phyloP scores from a whole-genome alignment of 2,329 filamentous ascomycete genomes.

The Fusarium gaditjirri region DNA sequence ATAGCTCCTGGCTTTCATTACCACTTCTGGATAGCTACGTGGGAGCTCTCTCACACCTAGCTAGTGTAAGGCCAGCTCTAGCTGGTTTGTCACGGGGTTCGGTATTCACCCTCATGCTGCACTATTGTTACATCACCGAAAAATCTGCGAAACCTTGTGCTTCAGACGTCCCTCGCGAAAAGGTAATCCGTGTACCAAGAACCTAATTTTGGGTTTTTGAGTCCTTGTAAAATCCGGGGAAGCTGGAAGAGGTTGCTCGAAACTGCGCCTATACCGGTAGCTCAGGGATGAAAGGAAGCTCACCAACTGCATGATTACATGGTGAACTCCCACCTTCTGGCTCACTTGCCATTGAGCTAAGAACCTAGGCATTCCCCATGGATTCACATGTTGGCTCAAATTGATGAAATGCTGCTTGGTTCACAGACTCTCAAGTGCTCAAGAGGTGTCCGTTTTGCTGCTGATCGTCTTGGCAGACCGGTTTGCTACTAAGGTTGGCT shows the following conservation, averaged over 20 bases:
- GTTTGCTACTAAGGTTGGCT: no score
- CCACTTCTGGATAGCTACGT: neutral
- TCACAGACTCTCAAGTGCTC: neutral
- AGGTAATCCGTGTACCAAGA: rapidly evolving
- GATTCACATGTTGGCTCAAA: neutral
- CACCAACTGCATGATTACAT: neutral
- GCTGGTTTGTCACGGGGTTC: neutral
- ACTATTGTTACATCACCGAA: neutral
- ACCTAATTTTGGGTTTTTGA: no score
- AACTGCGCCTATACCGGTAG: no score
- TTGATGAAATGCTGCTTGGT: neutral
- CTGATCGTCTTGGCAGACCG: neutral
- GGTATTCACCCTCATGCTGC: neutral
- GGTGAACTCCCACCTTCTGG: neutral
- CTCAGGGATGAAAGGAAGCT: neutral
- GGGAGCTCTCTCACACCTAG: neutral
- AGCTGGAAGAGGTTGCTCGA: neutral
- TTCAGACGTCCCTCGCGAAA: rapidly evolving
- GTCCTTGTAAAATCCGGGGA: neutral
- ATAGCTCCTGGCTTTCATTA: neutral
- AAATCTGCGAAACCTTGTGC: neutral
- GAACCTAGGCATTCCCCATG: neutral
- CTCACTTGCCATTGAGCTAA: neutral
- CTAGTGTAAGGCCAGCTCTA: neutral
- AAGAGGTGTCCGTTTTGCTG: neutral